A percentile compares a stretch with the other conserved stretches of the same genome.
These are phyloP conservation scores for Dendrostoma leiphaemia DNA, from an alignment of 2,329 filamentous ascomycete genomes.

Conservation along the genomic window DNA sequence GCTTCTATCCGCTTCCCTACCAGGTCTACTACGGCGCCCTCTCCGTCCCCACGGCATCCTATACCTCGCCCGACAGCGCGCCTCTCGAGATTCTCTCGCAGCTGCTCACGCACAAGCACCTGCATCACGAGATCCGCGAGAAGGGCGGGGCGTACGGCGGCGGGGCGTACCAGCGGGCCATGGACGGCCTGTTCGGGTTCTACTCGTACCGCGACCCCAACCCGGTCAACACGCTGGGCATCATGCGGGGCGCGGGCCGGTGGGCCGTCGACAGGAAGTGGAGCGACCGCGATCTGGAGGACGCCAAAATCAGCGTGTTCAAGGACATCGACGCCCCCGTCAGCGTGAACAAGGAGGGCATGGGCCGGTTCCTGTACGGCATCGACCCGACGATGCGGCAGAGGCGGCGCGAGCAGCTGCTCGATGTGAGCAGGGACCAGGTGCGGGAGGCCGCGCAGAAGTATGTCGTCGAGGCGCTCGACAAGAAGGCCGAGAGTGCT, in stretches of 20 bases:
- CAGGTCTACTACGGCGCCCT: constrained; percentile 94
- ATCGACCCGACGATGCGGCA: constrained; percentile 90
- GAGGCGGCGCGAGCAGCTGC: constrained; percentile 73
- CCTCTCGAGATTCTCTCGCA: constrained; percentile 86
- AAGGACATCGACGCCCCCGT: constrained; percentile 86
- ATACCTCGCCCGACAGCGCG: constrained; percentile 71
- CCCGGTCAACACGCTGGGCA: constrained; percentile 79
- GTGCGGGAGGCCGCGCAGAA: constrained; percentile 78
- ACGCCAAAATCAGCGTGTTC: constrained; percentile 94
- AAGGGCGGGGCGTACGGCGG: constrained; percentile 97
- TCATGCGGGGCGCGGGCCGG: constrained; percentile 78
- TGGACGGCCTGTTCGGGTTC: constrained; percentile 88
- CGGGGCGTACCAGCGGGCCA: constrained; percentile 75
- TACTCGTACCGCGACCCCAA: constrained; percentile 95
- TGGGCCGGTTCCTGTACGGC: constrained; percentile 80
- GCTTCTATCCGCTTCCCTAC: constrained; percentile 92
- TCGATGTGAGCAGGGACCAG: constrained; percentile 81
- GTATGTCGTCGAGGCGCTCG: constrained; percentile 70
- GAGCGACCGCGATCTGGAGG: constrained; percentile 83
- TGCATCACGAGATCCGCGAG: constrained; percentile 96
- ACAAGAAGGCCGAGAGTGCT: constrained; percentile 58
- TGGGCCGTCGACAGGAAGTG: constrained; percentile 83
- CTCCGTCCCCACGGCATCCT: constrained; percentile 79
- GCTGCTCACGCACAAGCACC: constrained; percentile 90
- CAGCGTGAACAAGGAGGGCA: constrained; percentile 83